A percentile compares a stretch with the other conserved stretches of the same genome.
Evolutionary conservation across 495 filamentous ascomycete species (phyloP).

Genomic region (Glonium stellatum): DNA sequence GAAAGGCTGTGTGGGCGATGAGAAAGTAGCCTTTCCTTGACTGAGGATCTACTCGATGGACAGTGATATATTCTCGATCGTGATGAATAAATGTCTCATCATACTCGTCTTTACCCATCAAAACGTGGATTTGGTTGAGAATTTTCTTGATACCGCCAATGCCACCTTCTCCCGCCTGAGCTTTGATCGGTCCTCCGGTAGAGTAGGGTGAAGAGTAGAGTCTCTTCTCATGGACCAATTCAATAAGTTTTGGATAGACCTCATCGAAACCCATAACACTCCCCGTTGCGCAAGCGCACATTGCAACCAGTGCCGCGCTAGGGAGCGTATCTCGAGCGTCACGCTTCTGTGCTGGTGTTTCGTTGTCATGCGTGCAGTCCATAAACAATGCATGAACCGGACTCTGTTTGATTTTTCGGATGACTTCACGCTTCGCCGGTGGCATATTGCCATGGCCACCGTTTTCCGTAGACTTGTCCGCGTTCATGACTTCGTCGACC

Average conservation of each 20-base stretch:
- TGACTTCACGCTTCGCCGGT: constrained; percentile 44
- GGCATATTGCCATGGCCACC: constrained; percentile 28
- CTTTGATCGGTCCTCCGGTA: constrained; percentile 53
- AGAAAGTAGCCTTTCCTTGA: constrained; percentile 88
- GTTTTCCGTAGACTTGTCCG: constrained; percentile 34
- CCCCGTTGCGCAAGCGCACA: constrained; percentile 90
- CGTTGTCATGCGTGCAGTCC: constrained; percentile 99
- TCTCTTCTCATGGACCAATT: constrained; percentile 82
- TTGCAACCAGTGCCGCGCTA: constrained; percentile 88
- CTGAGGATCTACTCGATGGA: constrained; percentile 87
- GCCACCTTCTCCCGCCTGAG: constrained; percentile 62
- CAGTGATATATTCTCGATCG: constrained; percentile 89
- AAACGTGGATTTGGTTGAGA: constrained; percentile 82
- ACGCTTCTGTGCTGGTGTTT: constrained; percentile 89
- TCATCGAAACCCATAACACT: constrained; percentile 99
- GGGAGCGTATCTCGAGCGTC: constrained; percentile 91
- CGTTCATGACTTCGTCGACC: constrained; percentile 50
- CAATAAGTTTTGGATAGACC: constrained; percentile 82
- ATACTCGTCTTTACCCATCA: constrained; percentile 91
- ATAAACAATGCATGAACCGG: constrained; percentile 93
- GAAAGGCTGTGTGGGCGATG: constrained; percentile 90
- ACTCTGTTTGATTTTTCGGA: constrained; percentile 67
- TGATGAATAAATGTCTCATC: constrained; percentile 96
- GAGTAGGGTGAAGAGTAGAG: constrained; percentile 64
- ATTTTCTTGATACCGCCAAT: constrained; percentile 86